Base-by-base conservation (phyloP, 768 basidiomycete genomes). In the Tubosaeta sp. region DNA sequence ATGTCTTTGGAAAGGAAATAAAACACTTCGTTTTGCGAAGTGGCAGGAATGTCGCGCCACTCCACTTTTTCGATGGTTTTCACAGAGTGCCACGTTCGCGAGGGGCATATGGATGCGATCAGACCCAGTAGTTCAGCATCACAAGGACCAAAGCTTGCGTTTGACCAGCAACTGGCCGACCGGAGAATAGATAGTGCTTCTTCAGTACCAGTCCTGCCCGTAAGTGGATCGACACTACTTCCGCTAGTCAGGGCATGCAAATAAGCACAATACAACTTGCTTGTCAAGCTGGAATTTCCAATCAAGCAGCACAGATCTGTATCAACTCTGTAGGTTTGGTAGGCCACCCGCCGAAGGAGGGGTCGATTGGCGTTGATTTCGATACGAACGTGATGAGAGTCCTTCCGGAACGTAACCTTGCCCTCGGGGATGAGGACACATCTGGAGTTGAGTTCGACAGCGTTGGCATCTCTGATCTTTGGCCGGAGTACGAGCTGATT, bases 231-330 rank as follows among this genome's bases (percentile, higher is more conserved):
- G 7, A 64, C 62, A 13, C 74, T 60, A 38, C 68, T 66, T 32
- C 55, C 42, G 21, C 71, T 72, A 0, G 71, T 78, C 8, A 75
- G 48, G 13, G 75, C 73, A 43, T 80, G 78, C 10, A 80, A 63
- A 48, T 76, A 74, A 1, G 71, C 65, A 39, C 64, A 67, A 54
- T 66, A 76, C 11, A 76, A 56, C 36, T 59, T 58, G 50, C 61
- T 66, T 0, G 53, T 54, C 46, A 71, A 38, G 1, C 24, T 39
- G 2, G 16, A 9, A 16, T 44, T 45, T 10, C 49, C 49, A 1
- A 31, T 46, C 18, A 72, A 57, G 25, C 64, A 56, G 10, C 69
- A 62, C 4, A 73, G 51, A n/a, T 63, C 52, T 8, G 49, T 48
- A 44, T 72, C 61, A n/a, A 71, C 49, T 6, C 34, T 39, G 38